Base-by-base conservation (phyloP, 441 rosid species). In the Brassica balearica region DNA sequence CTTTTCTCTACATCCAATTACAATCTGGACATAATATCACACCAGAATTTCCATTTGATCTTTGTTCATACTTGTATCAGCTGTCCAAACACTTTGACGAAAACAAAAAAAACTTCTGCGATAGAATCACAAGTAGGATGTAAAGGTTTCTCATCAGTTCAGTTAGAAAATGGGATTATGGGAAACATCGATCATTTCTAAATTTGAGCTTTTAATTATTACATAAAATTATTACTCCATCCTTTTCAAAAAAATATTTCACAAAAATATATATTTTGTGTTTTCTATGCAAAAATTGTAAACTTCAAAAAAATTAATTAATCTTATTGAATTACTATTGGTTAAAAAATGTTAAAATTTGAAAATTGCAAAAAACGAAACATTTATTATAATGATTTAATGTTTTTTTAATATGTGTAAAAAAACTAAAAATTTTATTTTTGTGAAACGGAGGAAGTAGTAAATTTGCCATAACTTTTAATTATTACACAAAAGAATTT, bases 181-280 rank as follows among this genome's bases (percentile, higher is more conserved):
- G 65, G 55, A 71, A 58, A 58, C 67, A 41, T 58, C 65, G 43
- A 66, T 36, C 60, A 34, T 66, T 48, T 75, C 60, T 58, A 23
- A 15, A 56, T 29, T 74, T 53, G 46, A 69, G 63, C 63, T 29
- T 51, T 29, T 69, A 29, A 55, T 69, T 27, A 69, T 53, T 69
- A 53, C 46, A 53, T 2, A 48, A 53, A 34, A 34, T 8, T 27
- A 27, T 27, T 27, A 27, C 32, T 27, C 19, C 19, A 19, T 19
- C 19, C 19, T 19, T 19, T 19, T 19, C 19, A 19, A 19, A 19
- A 19, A 19, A 19, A 34, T 2, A 3, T 60, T 23, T 2, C 27
- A 2, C 27, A 25, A 25, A 25, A 25, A 25, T 25, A 25, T 25
- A 25, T 25, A 19, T 19, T 25, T 25, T 25, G 27, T 25, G 27